Percentiles rank a stretch among this genome's conserved stretches.
These are phyloP conservation scores for Bonia amplexicaulis DNA, from an alignment of 176 grass and related monocot genomes.

Conservation along the genomic window DNA sequence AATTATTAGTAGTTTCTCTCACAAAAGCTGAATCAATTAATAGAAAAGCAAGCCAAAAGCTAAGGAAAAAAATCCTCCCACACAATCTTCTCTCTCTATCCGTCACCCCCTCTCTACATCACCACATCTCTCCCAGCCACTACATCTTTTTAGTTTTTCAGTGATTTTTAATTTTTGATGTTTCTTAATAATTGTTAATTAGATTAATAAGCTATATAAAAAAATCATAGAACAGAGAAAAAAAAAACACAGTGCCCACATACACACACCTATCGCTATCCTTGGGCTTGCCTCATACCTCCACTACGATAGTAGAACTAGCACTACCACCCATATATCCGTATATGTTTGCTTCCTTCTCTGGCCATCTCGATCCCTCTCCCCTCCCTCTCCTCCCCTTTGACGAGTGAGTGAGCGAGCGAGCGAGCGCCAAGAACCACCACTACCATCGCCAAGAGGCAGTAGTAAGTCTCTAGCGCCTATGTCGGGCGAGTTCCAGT, in stretches of 20 bases:
- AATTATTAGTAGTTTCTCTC: constrained; percentile 29
- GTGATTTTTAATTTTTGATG: too few relatives aligned
- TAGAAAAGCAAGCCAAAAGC: constrained; percentile 16
- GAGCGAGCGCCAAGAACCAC: not conserved
- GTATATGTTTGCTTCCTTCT: constrained; percentile 15
- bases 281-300: not conserved
- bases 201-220: too few relatives aligned
- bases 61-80: constrained; percentile 15
- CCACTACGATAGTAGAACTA: constrained; percentile 19
- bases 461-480: not conserved
- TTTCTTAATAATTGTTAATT: too few relatives aligned
- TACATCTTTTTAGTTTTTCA: not conserved
- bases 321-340: not conserved
- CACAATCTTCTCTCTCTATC: constrained; percentile 35
- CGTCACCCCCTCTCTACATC: constrained; percentile 5
- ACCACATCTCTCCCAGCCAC: not conserved
- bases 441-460: not conserved
- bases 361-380: constrained; percentile 15
- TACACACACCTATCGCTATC: not conserved
- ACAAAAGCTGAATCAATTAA: constrained; percentile 42
- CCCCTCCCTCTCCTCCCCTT: not conserved
- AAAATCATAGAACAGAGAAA: too few relatives aligned
- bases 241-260: too few relatives aligned
- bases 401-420: constrained; percentile 39
- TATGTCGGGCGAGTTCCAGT: constrained; percentile 47